phyloP scores from a whole-genome alignment of 202 grass and related monocot species.

The Carex arenaria region DNA sequence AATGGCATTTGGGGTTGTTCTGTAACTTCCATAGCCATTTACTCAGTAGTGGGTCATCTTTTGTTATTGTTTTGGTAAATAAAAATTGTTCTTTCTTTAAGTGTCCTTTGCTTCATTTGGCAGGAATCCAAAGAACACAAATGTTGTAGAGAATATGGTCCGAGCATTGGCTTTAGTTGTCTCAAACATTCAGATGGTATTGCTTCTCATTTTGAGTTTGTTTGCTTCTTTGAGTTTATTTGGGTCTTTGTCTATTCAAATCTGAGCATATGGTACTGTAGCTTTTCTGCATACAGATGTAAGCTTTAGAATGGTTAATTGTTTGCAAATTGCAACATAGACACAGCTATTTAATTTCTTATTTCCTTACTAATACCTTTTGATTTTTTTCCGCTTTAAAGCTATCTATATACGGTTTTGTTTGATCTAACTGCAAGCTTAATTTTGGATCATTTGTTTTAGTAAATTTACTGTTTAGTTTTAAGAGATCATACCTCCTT shows the following conservation, averaged over 20 bases:
- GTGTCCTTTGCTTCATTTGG: constrained; percentile 15
- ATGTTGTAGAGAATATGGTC: constrained; percentile 97
- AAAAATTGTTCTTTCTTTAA: constrained; percentile 8
- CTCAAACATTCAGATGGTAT: constrained; percentile 80
- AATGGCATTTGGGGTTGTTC: too few relatives aligned
- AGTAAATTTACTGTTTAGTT: background rate
- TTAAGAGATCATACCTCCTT: constrained; percentile 17
- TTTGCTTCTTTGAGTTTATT: background rate
- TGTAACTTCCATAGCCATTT: too few relatives aligned
- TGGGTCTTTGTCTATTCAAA: background rate
- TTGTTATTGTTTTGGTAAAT: constrained; percentile 27
- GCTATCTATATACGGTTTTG: background rate
- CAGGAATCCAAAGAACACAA: constrained; percentile 92
- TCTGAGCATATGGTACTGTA: background rate
- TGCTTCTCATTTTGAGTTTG: constrained; percentile 22
- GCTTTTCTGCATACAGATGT: background rate
- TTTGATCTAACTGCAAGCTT: background rate
- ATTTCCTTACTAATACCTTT: background rate
- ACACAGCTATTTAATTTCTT: background rate
- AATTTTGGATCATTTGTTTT: constrained; percentile 1
- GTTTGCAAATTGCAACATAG: background rate
- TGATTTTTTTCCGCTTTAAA: background rate
- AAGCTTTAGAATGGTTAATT: constrained; percentile 1
- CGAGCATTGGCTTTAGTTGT: constrained; percentile 90
- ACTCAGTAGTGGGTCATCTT: background rate